phyloP scores from a whole-genome alignment of 768 basidiomycete species.

The Leucocoprinus leucothites region DNA sequence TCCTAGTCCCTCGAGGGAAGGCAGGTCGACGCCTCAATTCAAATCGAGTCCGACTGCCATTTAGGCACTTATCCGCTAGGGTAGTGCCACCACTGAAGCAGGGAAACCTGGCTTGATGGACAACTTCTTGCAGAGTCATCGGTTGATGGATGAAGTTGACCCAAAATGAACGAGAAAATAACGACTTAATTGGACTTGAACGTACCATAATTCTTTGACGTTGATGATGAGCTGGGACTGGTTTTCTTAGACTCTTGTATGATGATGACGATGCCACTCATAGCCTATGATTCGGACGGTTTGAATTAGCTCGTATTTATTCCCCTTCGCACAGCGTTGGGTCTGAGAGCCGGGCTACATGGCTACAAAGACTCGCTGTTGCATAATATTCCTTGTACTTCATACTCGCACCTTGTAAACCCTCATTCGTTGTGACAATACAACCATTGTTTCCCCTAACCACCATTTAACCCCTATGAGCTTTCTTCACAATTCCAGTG shows the following conservation, averaged over 20 bases:
- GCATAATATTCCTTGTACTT: background rate
- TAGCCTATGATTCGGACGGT: background rate
- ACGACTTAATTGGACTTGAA: conserved; percentile 4
- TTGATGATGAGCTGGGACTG: conserved; percentile 1
- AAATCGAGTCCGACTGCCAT: conserved; percentile 16
- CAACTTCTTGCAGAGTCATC: background rate
- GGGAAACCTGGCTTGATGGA: background rate
- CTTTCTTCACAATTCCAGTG: too few species aligned
- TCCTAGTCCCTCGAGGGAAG: background rate
- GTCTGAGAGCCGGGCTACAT: background rate
- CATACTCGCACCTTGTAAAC: background rate
- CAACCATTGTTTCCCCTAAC: too few species aligned
- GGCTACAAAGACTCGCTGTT: background rate
- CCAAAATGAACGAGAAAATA: background rate
- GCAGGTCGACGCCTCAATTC: conserved; percentile 9
- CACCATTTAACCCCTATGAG: too few species aligned
- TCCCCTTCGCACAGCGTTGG: background rate
- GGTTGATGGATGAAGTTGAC: background rate
- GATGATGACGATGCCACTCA: background rate
- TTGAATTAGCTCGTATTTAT: background rate
- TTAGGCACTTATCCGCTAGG: background rate
- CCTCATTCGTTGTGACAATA: too few species aligned
- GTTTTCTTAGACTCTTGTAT: conserved; percentile 7
- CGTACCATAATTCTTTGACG: background rate
- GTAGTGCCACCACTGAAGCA: background rate